These are phyloP conservation scores for Botrytis hyacinthi DNA, from an alignment of 2,329 filamentous ascomycete genomes.

Conservation along the genomic window DNA sequence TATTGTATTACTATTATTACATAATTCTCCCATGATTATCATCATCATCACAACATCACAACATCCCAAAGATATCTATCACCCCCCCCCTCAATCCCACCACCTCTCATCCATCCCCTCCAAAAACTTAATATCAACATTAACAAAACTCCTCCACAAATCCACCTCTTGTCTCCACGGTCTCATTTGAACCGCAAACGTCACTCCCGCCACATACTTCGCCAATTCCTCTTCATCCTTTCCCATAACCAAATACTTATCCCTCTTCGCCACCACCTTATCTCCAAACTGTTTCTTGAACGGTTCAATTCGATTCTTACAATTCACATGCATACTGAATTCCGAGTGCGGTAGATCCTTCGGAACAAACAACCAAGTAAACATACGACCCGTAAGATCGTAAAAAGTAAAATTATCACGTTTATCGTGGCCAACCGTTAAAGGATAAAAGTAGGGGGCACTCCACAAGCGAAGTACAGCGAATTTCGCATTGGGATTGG, in stretches of 20 bases:
- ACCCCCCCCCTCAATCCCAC: constrained; percentile 7
- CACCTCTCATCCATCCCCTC: constrained; percentile 41
- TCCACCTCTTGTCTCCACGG: constrained; percentile 52
- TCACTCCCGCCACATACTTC: constrained; percentile 42
- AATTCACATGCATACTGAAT: constrained; percentile 45
- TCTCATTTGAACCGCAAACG: constrained; percentile 48
- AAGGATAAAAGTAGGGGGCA: constrained; percentile 49
- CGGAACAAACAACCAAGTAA: constrained; percentile 49
- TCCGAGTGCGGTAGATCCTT: constrained; percentile 48
- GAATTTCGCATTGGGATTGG: constrained; percentile 40
- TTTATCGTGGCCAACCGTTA: constrained; percentile 45
- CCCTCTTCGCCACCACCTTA: constrained; percentile 44
- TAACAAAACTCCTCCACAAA: constrained; percentile 51
- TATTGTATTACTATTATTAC: neutral
- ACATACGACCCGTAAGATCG: constrained; percentile 45
- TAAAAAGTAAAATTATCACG: constrained; percentile 42
- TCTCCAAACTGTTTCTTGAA: constrained; percentile 38
- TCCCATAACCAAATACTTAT: constrained; percentile 49
- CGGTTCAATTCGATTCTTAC: constrained; percentile 28
- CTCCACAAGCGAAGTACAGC: constrained; percentile 48
- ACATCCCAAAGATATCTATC: neutral
- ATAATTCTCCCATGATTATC: neutral
- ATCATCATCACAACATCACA: neutral
- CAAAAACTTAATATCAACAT: constrained; percentile 47
- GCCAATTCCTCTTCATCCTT: constrained; percentile 43